Base-by-base conservation (phyloP, 1,284 basidiomycete species). In the Pisolithus thermaeus region DNA sequence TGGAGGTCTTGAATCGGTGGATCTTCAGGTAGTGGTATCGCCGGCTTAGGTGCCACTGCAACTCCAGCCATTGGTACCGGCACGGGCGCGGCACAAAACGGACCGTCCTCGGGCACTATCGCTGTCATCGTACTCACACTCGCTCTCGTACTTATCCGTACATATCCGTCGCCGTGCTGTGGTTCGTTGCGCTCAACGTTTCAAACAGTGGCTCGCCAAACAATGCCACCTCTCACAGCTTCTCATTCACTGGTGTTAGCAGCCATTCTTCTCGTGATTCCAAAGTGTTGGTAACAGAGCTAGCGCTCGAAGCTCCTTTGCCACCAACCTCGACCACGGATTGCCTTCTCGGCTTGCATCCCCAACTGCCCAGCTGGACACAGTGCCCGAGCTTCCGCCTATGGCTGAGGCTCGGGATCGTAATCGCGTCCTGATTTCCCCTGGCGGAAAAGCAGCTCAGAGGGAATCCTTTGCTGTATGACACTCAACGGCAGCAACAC, bases 331-430 rank as follows among this genome's bases (percentile, higher is more conserved):
- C 54, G 76, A 77, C 51, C 64, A 66, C 25, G 64, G 69, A 18
- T 46, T 58, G 52, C 43, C 57, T 51, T 54, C 56, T 54, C 42
- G 59, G 45, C 18, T 44, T 47, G 50, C 62, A 50, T 50, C 54
- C 7, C 46, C 59, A 30, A 23, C 37, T 20, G 18, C 47, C 49
- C 20, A 47, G 41, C 52, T 47, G 53, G 57, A 25, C 55, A 3
- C 18, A 20, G 18, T 52, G 43, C 61, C 63, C 42, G 54, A 52
- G 25, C 18, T 74, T 7, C 79, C 79, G 7, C 73, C 76, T 5
- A 76, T 75, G 73, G 75, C 74, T 12, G 77, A 81, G 60, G 62
- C 77, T 47, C 71, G 72, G 14, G 62, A 65, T 16, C 67, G 64
- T 8, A 62, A 61, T 35, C 55, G 59, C 30, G 42, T 50, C 36